Conservation (phyloP, 768 basidiomycete genomes). For the Leucosporidium scottii region DNA sequence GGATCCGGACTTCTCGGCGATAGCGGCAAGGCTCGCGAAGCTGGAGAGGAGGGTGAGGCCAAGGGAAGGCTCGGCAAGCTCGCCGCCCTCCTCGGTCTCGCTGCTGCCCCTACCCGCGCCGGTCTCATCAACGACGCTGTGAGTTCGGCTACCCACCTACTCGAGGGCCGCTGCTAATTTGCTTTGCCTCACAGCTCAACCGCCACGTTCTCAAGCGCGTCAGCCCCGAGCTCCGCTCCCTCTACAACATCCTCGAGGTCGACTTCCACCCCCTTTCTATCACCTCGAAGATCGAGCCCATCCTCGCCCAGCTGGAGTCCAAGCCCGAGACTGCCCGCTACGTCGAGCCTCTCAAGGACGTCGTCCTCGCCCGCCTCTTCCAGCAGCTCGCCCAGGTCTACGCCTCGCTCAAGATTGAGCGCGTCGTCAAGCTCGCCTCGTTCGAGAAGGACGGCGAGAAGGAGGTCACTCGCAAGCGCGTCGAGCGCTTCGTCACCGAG, state of each 20-base stretch:
- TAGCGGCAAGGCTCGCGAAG: constrained; percentile 14
- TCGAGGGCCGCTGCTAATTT: background rate
- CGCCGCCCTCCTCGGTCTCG: constrained; percentile 74
- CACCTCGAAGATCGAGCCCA: constrained; percentile 66
- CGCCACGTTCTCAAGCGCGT: constrained; percentile 71
- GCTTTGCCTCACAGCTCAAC: constrained; percentile 52
- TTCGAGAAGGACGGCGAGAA: constrained; percentile 72
- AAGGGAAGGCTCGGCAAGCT: constrained; percentile 69
- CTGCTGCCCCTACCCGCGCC: constrained; percentile 75
- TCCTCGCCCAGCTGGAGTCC: constrained; percentile 56
- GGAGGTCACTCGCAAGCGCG: constrained; percentile 47
- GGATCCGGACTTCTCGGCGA: constrained; percentile 45
- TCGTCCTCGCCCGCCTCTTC: constrained; percentile 81
- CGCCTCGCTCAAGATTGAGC: constrained; percentile 69
- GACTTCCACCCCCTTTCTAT: constrained; percentile 88
- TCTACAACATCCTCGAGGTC: constrained; percentile 83
- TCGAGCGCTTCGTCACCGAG: constrained; percentile 87
- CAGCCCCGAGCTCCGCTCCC: constrained; percentile 63
- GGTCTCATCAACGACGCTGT: constrained; percentile 82
- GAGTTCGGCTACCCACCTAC: constrained; percentile 42
- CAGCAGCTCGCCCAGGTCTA: constrained; percentile 89
- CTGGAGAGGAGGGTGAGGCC: constrained; percentile 47
- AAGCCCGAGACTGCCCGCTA: constrained; percentile 55
- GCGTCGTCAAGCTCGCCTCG: constrained; percentile 67
- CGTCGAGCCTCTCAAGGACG: constrained; percentile 80